These are phyloP conservation scores for Ceratocystiopsis sp. DNA, from an alignment of 2,329 filamentous ascomycete species.

Conservation along the genomic window DNA sequence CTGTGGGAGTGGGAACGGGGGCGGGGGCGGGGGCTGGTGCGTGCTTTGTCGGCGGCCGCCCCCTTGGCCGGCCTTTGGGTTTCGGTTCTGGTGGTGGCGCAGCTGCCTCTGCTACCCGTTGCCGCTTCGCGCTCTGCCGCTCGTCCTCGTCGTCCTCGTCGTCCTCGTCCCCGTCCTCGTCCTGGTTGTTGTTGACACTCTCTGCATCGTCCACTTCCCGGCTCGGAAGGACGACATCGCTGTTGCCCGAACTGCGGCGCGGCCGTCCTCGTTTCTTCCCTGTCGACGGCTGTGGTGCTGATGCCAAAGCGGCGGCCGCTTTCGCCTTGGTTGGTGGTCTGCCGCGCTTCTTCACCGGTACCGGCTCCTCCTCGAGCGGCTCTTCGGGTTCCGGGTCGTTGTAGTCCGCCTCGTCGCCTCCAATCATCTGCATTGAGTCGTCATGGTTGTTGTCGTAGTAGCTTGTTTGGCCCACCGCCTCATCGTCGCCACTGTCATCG, in stretches of 20 bases:
- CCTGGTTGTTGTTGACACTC: too few species aligned
- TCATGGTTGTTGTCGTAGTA: conserved; percentile 8
- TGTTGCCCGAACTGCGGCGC: too few species aligned
- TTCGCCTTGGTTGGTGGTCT: too few species aligned
- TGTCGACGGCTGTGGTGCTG: neutral
- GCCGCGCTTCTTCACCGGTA: neutral
- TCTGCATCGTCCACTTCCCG: too few species aligned
- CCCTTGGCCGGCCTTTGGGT: conserved; percentile 5
- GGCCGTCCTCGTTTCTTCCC: too few species aligned
- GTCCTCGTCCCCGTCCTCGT: conserved; percentile 12
- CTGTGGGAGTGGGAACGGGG: neutral
- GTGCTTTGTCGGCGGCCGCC: conserved; percentile 11
- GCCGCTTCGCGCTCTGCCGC: conserved; percentile 7
- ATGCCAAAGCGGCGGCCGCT: neutral
- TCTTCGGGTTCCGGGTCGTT: too few species aligned
- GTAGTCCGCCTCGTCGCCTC: conserved; percentile 9
- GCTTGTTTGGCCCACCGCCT: neutral
- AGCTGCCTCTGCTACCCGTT: conserved; percentile 1
- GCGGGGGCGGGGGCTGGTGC: neutral
- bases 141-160: conserved; percentile 14
- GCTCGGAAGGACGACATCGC: too few species aligned
- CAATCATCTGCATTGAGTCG: conserved; percentile 11
- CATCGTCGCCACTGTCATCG: conserved; percentile 15
- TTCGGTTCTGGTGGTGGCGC: conserved; percentile 5
- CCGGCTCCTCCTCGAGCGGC: conserved; percentile 3